Base-by-base conservation (phyloP, 2,329 filamentous ascomycete genomes). In the Trichoderma arundinaceum region DNA sequence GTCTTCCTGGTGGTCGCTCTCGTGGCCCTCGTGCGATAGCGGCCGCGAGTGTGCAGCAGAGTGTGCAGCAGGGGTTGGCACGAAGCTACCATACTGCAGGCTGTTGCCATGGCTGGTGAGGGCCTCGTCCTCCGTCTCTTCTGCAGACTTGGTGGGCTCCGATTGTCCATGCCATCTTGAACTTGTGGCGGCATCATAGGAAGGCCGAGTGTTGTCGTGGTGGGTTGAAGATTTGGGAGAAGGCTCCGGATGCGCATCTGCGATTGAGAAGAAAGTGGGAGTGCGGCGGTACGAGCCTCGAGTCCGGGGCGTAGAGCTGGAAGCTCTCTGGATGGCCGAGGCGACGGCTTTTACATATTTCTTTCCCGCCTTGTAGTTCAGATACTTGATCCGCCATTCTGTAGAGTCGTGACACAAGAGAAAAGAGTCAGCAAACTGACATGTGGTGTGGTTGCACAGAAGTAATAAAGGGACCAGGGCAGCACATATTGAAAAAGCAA, bases 301-400 rank as follows among this genome's bases (percentile, higher is more conserved):
- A 17, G 78, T 75, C 35, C 71, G 71, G 9, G 88, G 85, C 0
- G 86, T 85, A 66, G 81, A 77, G 67, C 85, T 81, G 15, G 57
- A 51, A 75, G 86, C 77, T 80, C 87, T 79, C 80, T 86, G 83
- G 68, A 95, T 84, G 66, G 92, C 92, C 68, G 90, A 86, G 28
- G 84, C 80, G 60, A 97, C 89, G 65, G 88, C 88, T 78, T 97
- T 98, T 77, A 98, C 84, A 75, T 93, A 90, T 80, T 97, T 97
- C 81, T 98, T 98, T 67, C 93, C 94, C 65, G 88, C 88, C 84
- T 96, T 97, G 83, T 98, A 98, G 79, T 97, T 88, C 72, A 98
- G 85, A 77, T 97, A 98, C 78, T 97, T 96, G 77, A 89, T 86
- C 73, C 91, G 88, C 94, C 94, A 98, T 86, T 98, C 87, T 89